phyloP scores from a whole-genome alignment of 163 green algal genomes.

The Chlamydomonas reinhardtii region DNA sequence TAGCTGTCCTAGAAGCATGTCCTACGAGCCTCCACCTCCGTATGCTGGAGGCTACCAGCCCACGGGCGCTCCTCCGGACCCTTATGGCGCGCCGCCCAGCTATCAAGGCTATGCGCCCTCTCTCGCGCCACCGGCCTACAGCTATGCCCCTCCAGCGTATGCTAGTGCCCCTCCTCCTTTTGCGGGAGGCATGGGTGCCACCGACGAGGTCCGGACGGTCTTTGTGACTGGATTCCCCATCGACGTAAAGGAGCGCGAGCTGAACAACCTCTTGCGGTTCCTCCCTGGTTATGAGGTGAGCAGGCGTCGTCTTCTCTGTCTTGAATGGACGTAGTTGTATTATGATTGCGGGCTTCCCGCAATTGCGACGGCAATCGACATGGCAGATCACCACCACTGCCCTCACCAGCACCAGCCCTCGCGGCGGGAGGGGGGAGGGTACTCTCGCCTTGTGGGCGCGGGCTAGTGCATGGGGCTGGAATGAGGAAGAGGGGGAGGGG shows the following conservation, averaged over 20 bases:
- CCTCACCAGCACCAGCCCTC: too few relatives aligned
- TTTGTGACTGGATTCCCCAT: conserved; percentile 91
- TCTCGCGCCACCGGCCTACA: conserved; percentile 15
- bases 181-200: too few relatives aligned
- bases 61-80: conserved; percentile 13
- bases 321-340: too few relatives aligned
- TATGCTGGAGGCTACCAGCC: conserved; percentile 33
- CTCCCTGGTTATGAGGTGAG: conserved; percentile 92
- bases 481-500: too few relatives aligned
- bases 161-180: neutral
- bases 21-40: conserved; percentile 25
- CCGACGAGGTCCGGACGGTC: conserved; percentile 88
- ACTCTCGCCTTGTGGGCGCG: too few relatives aligned
- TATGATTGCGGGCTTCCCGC: too few relatives aligned
- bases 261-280: conserved; percentile 95
- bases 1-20: neutral
- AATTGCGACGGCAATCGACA: too few relatives aligned
- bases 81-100: conserved; percentile 19
- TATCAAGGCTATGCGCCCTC: conserved; percentile 23
- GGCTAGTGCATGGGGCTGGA: too few relatives aligned
- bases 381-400: too few relatives aligned
- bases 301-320: too few relatives aligned
- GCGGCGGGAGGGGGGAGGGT: too few relatives aligned
- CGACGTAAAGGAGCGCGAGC: conserved; percentile 92
- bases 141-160: conserved; percentile 1